Evolutionary conservation across 257 asterid genomes (phyloP).

Genomic region (Solanum gracilifrons): DNA sequence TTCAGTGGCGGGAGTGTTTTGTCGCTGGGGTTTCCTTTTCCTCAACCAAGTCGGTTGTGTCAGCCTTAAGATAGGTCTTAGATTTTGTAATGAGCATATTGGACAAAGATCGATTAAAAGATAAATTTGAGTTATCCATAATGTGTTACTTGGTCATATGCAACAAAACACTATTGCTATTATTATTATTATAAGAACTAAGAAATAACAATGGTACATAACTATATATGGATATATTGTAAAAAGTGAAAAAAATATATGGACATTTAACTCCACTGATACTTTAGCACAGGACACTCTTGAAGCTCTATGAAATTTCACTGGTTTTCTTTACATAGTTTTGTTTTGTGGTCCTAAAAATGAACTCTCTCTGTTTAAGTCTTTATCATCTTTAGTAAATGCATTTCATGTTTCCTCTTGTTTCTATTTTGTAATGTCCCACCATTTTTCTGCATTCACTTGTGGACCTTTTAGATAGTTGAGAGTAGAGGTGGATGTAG

Average conservation of each 20-base stretch:
- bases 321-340: neutral
- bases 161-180: neutral
- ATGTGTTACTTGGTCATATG: neutral
- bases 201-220: neutral
- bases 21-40: neutral
- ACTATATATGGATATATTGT: neutral
- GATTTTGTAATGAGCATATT: neutral
- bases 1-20: neutral
- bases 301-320: neutral
- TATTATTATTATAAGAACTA: neutral
- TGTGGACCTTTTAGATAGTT: neutral
- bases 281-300: neutral
- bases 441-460: neutral
- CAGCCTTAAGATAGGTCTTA: neutral
- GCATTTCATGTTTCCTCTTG: neutral
- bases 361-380: neutral
- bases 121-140: neutral
- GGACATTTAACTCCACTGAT: neutral
- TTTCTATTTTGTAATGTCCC: slow-evolving; percentile 4
- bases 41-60: neutral
- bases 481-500: neutral
- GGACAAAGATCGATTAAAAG: neutral
- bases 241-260: neutral
- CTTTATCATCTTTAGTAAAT: neutral
- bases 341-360: neutral